phyloP scores from a whole-genome alignment of 106 monocot species.

The Allium sativum region DNA sequence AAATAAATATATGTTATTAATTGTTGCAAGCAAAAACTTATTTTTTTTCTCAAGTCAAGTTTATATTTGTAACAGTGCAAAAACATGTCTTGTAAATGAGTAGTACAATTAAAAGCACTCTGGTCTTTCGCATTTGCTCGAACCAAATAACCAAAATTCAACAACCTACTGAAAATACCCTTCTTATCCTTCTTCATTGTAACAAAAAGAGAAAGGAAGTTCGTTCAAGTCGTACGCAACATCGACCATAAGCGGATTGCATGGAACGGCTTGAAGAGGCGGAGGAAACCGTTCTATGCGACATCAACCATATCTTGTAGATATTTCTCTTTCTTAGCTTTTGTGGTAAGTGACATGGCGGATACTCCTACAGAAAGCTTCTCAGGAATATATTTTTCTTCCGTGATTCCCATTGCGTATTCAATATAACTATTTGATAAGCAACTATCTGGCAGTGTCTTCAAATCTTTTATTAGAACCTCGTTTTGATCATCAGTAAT shows the following conservation, averaged over 20 bases:
- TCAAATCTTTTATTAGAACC: conserved; percentile 67
- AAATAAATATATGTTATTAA: no score
- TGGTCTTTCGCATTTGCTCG: no score
- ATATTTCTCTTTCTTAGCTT: conserved; percentile 51
- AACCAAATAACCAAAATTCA: conserved; percentile 27
- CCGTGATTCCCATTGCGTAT: conserved; percentile 83
- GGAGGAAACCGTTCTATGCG: conserved; percentile 71
- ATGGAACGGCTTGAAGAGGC: conserved; percentile 64
- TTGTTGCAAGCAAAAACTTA: no score
- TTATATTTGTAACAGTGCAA: no score
- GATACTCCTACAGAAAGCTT: conserved; percentile 81
- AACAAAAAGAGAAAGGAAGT: conserved; percentile 79
- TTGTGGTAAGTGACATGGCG: conserved; percentile 48
- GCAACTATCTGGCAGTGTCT: conserved; percentile 59
- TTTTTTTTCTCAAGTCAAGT: no score
- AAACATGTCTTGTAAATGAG: no score
- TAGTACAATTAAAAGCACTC: no score
- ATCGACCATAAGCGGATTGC: conserved; percentile 92
- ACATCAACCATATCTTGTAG: conserved; percentile 72
- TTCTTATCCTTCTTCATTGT: conserved; percentile 94
- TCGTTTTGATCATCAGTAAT: conserved; percentile 32
- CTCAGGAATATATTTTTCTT: conserved; percentile 77
- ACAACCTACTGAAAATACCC: conserved; percentile 65
- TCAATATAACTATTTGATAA: conserved; percentile 75
- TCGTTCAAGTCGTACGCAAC: conserved; percentile 80